Percentiles rank a stretch among this genome's conserved stretches.
Conservation (phyloP, 2,329 filamentous ascomycete species). For the Monosporascus sp. region DNA sequence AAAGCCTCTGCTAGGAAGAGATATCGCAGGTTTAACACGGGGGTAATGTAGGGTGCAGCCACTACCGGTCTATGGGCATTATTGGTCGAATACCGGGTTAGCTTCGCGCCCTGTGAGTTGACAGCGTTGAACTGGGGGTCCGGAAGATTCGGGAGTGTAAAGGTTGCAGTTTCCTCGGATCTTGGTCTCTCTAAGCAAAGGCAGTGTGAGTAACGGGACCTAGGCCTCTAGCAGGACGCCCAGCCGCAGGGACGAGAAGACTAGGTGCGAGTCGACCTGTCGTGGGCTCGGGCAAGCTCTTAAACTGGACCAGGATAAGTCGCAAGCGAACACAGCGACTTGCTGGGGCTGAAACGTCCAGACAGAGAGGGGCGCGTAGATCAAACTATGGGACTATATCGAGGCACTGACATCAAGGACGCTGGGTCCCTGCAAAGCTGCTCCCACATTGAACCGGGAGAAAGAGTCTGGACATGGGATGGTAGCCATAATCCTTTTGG, state of each 20-base stretch:
- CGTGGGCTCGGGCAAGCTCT: neutral
- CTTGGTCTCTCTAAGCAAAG: neutral
- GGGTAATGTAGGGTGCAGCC: slow-evolving; percentile 5
- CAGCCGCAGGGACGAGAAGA: neutral
- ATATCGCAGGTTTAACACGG: neutral
- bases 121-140: neutral
- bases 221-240: no score
- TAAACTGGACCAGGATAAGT: slow-evolving; percentile 3
- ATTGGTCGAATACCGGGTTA: slow-evolving; percentile 2
- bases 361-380: slow-evolving; percentile 16
- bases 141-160: neutral
- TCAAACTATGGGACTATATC: slow-evolving; percentile 16
- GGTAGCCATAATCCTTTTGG: neutral
- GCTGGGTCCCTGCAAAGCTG: slow-evolving; percentile 15
- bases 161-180: neutral
- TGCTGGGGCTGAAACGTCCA: slow-evolving; percentile 10
- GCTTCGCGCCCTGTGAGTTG: neutral
- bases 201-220: no score
- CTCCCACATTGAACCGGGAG: slow-evolving; percentile 14
- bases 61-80: slow-evolving; percentile 8
- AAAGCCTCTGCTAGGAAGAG: neutral
- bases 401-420: slow-evolving; percentile 12
- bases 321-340: neutral
- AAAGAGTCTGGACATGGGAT: slow-evolving; percentile 5
- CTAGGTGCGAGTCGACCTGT: neutral